phyloP scores from a whole-genome alignment of 2,329 filamentous ascomycete species.

The Nannizziopsis barbatae region DNA sequence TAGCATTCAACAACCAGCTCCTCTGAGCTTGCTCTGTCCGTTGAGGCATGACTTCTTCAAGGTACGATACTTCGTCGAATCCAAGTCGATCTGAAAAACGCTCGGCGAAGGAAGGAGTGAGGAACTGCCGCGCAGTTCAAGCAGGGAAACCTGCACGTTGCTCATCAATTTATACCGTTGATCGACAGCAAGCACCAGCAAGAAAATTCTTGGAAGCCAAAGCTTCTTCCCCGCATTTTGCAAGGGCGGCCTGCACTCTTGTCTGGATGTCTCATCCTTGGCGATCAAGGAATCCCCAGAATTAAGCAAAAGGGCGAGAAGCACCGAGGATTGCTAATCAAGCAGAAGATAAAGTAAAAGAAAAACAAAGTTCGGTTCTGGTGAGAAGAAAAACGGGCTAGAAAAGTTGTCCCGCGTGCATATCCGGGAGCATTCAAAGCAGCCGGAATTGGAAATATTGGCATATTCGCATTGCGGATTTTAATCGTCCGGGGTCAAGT shows the following conservation, averaged over 20 bases:
- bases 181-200: not conserved
- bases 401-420: too few relatives aligned
- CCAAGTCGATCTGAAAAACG: not conserved
- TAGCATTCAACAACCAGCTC: constrained; percentile 3
- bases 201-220: not conserved
- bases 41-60: constrained; percentile 2
- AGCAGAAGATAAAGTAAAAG: too few relatives aligned
- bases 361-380: not conserved
- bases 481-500: too few relatives aligned
- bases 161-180: not conserved
- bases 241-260: not conserved
- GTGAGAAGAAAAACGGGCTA: too few relatives aligned
- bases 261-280: not conserved
- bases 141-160: not conserved
- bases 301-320: not conserved
- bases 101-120: not conserved
- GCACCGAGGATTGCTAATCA: not conserved
- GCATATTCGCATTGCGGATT: too few relatives aligned
- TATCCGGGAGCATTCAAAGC: too few relatives aligned
- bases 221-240: not conserved
- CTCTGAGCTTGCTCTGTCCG: not conserved
- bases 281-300: constrained; percentile 1
- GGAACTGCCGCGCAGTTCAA: not conserved
- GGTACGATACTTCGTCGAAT: not conserved
- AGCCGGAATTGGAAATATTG: too few relatives aligned